Evolutionary conservation across 176 grass and related monocot species (phyloP), one percentile per base, ranked within the genome.

Genomic region (Cenchrus americanus): DNA sequence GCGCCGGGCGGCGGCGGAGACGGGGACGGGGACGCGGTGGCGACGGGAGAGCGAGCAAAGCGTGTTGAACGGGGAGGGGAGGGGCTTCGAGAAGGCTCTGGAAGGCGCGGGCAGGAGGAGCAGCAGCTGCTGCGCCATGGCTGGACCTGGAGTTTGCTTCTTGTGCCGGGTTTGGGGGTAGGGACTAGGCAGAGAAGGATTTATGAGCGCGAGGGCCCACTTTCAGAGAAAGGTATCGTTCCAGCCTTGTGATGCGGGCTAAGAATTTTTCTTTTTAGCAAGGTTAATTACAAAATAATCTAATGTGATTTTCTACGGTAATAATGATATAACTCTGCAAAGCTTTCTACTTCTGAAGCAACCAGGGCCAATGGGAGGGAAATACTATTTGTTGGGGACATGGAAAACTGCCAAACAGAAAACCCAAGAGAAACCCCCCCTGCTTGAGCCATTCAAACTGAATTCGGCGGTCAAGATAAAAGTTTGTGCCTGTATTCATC

Each of bases 121-220:
- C 1, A 87, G 80, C 17, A 75, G 75, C 69, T 69, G 88, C 88
- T 69, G 80, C 84, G 89, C 84, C 89, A 90, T 90, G 71, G 77
- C 60, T 70, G 43, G 1, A 30, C 23, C 60, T 70, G 43, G 1
- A 30, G 40, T 13, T 13, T 81, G 70, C 62, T 69, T 60, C 12
- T 14, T 62, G 53, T 30, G n/a, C 21, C n/a, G 22, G 73, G 55
- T 88, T 60, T 40, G 65, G 14, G 64, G 12, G 27, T 30, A 30
- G 27, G 27, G 27, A 30, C 27, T 67, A 26, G 64, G 17, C 53
- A 41, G 75, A 64, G 10, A 26, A 17, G 62, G 69, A 89, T 74
- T 76, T 89, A 80, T 76, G 46, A 76, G 71, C 76, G 5, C 5
- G 0, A 17, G 77, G 50, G 63, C 59, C 81, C 75, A 52, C 49